Evolutionary conservation across 441 rosid species (phyloP), one percentile per base, ranked within the genome.

Genomic region (Gossypium gossypioides): DNA sequence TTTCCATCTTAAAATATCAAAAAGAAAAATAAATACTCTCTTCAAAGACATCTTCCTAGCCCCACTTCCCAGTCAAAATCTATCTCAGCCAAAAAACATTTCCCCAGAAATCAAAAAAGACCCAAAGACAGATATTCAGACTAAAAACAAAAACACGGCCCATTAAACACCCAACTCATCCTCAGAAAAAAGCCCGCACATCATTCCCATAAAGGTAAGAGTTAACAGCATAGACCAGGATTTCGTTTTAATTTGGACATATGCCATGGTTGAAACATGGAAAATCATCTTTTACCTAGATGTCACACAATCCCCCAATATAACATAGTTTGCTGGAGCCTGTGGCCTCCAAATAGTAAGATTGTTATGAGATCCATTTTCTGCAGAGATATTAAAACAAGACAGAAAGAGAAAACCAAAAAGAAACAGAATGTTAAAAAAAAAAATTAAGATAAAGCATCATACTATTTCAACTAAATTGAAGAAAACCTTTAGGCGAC

Each of bases 301-400:
- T 27, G 98, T 96, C 85, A 93, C 95, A 81, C 98, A 96, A 75
- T 96, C 99, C 79, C 99, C 99, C 78, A 96, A 74, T 72, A 91
- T 90, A 80, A 91, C 98, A 87, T 91, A 96, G 80, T 93, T 91
- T 52, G 97, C 78, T 51, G 99, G 98, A 81, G 98, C 96, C 67
- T 81, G 91, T 74, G 99, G 96, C 82, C 99, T 89, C 99, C 99
- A 96, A 80, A 96, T 85, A 65, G 99, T 91, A 70, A 96, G 96
- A 68, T 85, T 88, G 80, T 88, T 89, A 81, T 70, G 78, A 21
- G 87, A 81, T 58, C 95, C 97, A 82, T 83, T 89, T 79, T 86
- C 99, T 96, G 92, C 81, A 82, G 22, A 72, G 61, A 74, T 54
- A 55, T 72, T 71, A 67, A 76, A 77, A 73, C 8, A 29, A 66